Base-by-base conservation (phyloP, 805 yeast genomes). In the Candida berthetii region DNA sequence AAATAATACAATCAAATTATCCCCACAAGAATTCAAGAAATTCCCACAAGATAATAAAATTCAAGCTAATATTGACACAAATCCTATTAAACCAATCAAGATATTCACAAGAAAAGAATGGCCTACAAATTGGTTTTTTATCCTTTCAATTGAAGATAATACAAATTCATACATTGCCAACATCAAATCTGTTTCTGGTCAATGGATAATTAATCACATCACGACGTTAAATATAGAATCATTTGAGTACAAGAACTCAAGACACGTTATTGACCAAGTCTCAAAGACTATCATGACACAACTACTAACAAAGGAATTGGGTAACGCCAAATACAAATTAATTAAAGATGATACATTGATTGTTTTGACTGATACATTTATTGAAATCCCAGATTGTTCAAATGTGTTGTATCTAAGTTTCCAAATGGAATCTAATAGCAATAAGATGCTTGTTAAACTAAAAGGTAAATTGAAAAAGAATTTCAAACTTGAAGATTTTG, bases 1-100 rank as follows among this genome's bases (percentile, higher is more conserved):
- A n/a, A 76, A 76, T 48, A 76, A 74, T 33, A 69, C 76, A 33
- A 68, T 84, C 37, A 67, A 62, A 27, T 52, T 85, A 24, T 62
- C 69, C 2, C 66, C 69, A 3, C 66, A 65, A 18, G 89, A 81
- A 53, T 54, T 70, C 17, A 51, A 51, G 31, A 60, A 57, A 36
- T 42, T 65, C 17, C 54, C 54, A 17, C 41, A 40, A 7, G 39
- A 36, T n/a, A 17, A 33, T 10, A 18, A 33, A 10, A 34, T 19
- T 14, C 15, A 18, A n/a, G 17, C 9, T 34, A 15, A 19, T 13
- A 19, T 11, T 34, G 6, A 7, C 9, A 34, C 13, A 7, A 8
- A 7, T 19, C 16, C 15, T 34, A n/a, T 19, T 7, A 36, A 27
- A 16, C 29, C 31, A 16, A 50, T 77, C 29, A 60, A 64, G 42